Percentiles rank a stretch among this genome's conserved stretches.
phyloP scores from a whole-genome alignment of 257 asterid species.

The Solanum phureja region DNA sequence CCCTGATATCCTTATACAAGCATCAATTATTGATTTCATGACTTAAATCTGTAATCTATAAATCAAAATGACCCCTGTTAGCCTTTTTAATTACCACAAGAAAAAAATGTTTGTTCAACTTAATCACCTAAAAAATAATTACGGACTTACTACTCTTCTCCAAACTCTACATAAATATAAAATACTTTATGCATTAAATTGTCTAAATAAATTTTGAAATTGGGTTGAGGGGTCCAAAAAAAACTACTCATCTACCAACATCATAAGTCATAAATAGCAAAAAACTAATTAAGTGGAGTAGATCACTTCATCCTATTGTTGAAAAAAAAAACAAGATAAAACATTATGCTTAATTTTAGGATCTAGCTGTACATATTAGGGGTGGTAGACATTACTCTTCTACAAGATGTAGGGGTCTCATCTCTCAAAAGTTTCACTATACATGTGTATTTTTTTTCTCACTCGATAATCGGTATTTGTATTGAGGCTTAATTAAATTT shows the following conservation, averaged over 20 bases:
- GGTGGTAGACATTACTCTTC: background rate
- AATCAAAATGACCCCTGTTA: background rate
- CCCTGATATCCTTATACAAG: background rate
- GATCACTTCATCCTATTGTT: background rate
- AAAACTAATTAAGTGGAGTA: background rate
- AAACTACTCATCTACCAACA: background rate
- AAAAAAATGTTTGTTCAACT: too few relatives aligned
- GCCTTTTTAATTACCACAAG: background rate
- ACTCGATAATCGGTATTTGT: background rate
- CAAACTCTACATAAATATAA: background rate
- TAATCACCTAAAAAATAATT: background rate
- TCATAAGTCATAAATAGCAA: constrained; percentile 1
- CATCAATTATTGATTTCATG: rapidly evolving
- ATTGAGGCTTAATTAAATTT: background rate
- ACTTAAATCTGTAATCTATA: background rate
- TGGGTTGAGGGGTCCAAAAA: background rate
- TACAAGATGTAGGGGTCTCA: background rate
- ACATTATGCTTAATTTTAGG: background rate
- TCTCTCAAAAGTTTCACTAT: background rate
- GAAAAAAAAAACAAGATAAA: background rate
- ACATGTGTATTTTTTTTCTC: background rate
- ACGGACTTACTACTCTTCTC: rapidly evolving
- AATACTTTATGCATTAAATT: background rate
- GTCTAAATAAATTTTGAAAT: background rate
- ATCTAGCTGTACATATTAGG: background rate